Base-by-base conservation (phyloP, 164 flowering plant species). In the Euptelea pleiosperma region DNA sequence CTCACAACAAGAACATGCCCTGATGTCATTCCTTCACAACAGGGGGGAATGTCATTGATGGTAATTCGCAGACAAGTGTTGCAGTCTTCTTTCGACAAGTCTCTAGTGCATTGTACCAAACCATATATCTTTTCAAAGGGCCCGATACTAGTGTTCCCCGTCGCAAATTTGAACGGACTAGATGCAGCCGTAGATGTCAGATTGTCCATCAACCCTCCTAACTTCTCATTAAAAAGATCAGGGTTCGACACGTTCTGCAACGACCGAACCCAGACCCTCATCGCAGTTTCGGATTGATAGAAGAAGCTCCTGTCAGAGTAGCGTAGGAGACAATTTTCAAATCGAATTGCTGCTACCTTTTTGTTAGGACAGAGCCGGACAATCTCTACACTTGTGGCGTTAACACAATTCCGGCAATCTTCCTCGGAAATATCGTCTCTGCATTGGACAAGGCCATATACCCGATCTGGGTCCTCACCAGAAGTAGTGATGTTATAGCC, bases 261-360 rank as follows among this genome's bases (percentile, higher is more conserved):
- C 3, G 15, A 12, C 3, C 3, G 3, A 0, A n/a, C 28, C 4
- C 8, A n/a, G 0, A n/a, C 8, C 15, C 3, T 2, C 14, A 1
- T 10, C 15, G n/a, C 4, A 21, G 0, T 9, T 3, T 16, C 26
- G 7, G 2, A 18, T 28, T 16, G 6, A 4, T 58, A 18, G 47
- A 73, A 58, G 67, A 73, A 30, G 10, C 16, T 14, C 6, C 1
- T 0, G 55, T 50, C 25, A 0, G 79, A 73, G 61, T 75, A 73
- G 0, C 73, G 70, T 19, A 68, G 19, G 10, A 35, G 0, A 36
- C 71, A 67, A 10, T 26, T 1, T 2, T 40, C 50, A 16, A 30
- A 56, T 10, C 42, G 21, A 0, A 57, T 15, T 6, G 18, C 43
- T 19, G 33, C 67, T 18, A 51, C 47, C 9, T 11, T 57, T 7